These are phyloP conservation scores for Volvariella surrecta DNA, from an alignment of 1,284 basidiomycete species.

Conservation along the genomic window DNA sequence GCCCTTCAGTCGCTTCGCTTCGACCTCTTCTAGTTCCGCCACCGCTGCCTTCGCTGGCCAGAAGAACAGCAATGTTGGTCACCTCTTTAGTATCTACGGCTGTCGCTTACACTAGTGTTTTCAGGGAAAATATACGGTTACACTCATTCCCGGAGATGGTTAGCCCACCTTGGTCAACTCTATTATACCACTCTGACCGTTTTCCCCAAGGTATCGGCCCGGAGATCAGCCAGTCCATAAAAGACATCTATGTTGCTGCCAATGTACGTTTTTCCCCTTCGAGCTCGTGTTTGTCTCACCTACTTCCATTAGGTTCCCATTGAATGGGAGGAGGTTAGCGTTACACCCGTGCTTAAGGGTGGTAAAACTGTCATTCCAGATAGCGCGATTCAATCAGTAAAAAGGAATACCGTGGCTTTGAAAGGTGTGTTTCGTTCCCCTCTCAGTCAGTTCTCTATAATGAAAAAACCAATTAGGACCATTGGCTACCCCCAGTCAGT, in stretches of 20 bases:
- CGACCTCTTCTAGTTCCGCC: conserved; percentile 40
- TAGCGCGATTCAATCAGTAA: conserved; percentile 84
- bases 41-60: conserved; percentile 84
- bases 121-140: conserved; percentile 95
- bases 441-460: neutral
- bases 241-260: conserved; percentile 88
- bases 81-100: conserved; percentile 2
- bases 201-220: conserved; percentile 84
- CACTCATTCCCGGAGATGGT: conserved; percentile 91
- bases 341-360: conserved; percentile 88
- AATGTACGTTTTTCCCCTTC: conserved; percentile 40
- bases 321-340: conserved; percentile 98
- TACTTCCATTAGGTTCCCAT: conserved; percentile 70
- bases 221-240: conserved; percentile 95
- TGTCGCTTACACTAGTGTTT: conserved; percentile 6
- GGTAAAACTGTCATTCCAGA: conserved; percentile 98
- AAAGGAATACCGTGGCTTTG: conserved; percentile 95
- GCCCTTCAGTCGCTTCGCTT: conserved; percentile 57
- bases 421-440: conserved; percentile 58
- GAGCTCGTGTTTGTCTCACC: neutral
- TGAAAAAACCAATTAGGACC: conserved; percentile 50
- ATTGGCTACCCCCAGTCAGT: conserved; percentile 85
- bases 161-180: conserved; percentile 22
- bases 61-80: conserved; percentile 77
- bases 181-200: conserved; percentile 5